Evolutionary conservation across 164 flowering plant species (phyloP).

Genomic region (grape (Vitis vinifera)): DNA sequence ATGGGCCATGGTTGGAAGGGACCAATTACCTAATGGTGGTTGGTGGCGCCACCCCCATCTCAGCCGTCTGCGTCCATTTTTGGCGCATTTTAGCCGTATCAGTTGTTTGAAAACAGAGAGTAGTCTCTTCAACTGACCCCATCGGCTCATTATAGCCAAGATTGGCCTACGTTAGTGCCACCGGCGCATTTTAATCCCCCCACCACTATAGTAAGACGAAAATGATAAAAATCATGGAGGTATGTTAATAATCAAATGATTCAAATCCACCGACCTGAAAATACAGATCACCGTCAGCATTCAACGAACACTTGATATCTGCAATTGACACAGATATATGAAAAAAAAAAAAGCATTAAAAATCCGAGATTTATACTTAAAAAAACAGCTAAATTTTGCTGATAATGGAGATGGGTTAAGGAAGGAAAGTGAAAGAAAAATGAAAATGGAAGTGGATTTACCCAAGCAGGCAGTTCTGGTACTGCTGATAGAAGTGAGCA

Average conservation of each 20-base stretch:
- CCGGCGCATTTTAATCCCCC: too few species aligned
- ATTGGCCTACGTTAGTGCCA: too few species aligned
- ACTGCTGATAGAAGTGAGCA: conserved; percentile 16
- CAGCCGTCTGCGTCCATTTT: neutral
- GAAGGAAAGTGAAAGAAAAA: neutral
- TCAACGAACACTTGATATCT: conserved; percentile 7
- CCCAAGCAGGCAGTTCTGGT: conserved; percentile 26
- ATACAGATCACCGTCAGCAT: conserved; percentile 9
- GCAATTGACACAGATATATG: neutral
- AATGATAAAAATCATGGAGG: neutral
- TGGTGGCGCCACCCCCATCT: neutral
- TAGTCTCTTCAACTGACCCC: too few species aligned
- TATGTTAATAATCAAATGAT: neutral
- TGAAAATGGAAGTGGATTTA: neutral
- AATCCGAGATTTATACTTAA: neutral
- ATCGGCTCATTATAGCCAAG: too few species aligned
- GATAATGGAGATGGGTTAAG: neutral
- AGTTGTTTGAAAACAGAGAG: neutral
- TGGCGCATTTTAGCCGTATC: conserved; percentile 4
- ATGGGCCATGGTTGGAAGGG: too few species aligned
- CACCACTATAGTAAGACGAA: too few species aligned
- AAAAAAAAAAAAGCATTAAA: neutral
- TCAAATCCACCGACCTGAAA: conserved; percentile 13
- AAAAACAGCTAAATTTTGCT: neutral
- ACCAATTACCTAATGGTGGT: too few species aligned